Base-by-base conservation (phyloP, 2,329 filamentous ascomycete species). In the Apiospora aurea region DNA sequence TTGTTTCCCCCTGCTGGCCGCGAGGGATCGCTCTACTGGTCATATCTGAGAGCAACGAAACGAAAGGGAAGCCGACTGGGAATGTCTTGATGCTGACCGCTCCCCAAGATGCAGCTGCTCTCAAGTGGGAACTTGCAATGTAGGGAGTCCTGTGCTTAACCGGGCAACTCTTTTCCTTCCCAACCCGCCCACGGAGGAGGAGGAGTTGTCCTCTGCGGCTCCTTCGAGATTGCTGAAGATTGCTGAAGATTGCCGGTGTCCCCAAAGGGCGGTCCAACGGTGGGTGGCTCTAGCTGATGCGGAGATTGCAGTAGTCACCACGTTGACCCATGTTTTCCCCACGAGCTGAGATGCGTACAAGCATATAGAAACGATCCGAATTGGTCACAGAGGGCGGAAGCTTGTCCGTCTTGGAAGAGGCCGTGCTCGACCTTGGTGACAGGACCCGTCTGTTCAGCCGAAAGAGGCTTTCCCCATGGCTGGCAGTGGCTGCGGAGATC, bases 231-330 rank as follows among this genome's bases (percentile, higher is more conserved):
- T 67, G 73, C 72, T 69, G 51, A 73, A 72, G 74, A 75, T 73
- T 75, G 75, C 70, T 69, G 51, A 73, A 72, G 74, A 75, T 73
- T 75, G 75, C 70, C 72, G 18, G 34, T n/a, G 57, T 11, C 16
- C 29, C 57, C 34, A 64, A 64, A 41, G 66, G 43, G 41, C 66
- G 44, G 66, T 44, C 66, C 72, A 70, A 73, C 73, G 75, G 74
- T 69, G 77, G 74, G 74, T 74, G 73, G 76, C 75, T 77, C 74
- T 76, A 76, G 77, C 80, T 75, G 71, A 78, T 78, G 79, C 76
- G 79, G 78, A 81, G 78, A 78, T 78, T 81, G 80, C 80, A 83
- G 81, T 79, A 82, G 81, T 82, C 80, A 83, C 80, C 79, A 81
- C 77, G 79, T 75, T 73, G 74, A 75, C 75, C 76, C 78, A 79